Evolutionary conservation across 768 basidiomycete species (phyloP), one percentile per base, ranked within the genome.

Genomic region (Pisolithus tinctorius): DNA sequence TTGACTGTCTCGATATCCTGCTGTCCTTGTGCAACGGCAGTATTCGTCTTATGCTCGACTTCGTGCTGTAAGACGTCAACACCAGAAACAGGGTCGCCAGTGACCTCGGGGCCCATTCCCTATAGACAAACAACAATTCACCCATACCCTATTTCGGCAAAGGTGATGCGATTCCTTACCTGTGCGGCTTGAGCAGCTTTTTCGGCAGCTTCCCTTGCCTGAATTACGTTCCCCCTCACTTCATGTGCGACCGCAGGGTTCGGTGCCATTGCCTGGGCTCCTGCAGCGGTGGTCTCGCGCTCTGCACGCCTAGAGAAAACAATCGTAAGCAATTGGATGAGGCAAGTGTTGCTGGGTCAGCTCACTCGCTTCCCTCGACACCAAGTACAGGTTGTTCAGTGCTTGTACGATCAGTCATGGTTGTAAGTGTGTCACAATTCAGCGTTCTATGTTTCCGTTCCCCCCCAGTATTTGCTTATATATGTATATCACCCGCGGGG

Each of bases 11-110:
- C 71, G 2, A 85, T 71, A 51, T 79, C 74, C 6, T 66, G 63
- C 55, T 79, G 71, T 4, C 83, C 84, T 58, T 86, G 74, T 0
- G 70, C 69, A n/a, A 78, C 80, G 17, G 83, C 84, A 1, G 65
- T 64, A 43, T 81, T 66, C 1, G 78, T 80, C 57, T 69, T 77
- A 45, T 66, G 56, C n/a, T 65, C 64, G 1, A 68, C 66, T 43
- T 72, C 62, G 4, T 55, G 58, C 39, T 69, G 60, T 20, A 78
- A 60, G 45, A 72, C 64, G 30, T 73, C 73, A 1, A 66, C 50
- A 11, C 74, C 66, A 10, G 73, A 57, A 4, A 60, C 49, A 17
- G 58, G 60, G 40, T 71, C 68, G 16, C 72, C 72, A 2, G 70
- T 73, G 38, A 66, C 58, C 8, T 71, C 48, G 60, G 59, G 7